Evolutionary conservation across 768 basidiomycete genomes (phyloP).

Genomic region (Lentinula guzmanii): DNA sequence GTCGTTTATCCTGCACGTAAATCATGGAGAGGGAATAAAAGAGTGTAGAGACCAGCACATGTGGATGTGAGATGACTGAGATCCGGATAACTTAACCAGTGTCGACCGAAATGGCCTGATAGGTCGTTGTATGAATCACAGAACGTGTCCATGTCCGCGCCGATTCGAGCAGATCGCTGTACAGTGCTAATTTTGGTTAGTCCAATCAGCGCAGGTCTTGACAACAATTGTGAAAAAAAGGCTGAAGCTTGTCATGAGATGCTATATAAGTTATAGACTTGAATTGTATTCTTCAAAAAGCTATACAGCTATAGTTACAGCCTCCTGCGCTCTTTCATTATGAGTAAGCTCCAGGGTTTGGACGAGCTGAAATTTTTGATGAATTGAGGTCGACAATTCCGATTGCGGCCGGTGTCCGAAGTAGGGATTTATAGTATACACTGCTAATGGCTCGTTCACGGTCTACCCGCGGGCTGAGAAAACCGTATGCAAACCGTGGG

Average conservation of each 20-base stretch:
- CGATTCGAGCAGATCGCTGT: slow-evolving; percentile 1
- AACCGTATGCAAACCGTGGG: too few species aligned
- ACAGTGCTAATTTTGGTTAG: background rate
- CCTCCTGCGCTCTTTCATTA: too few species aligned
- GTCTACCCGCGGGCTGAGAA: too few species aligned
- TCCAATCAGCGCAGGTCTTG: background rate
- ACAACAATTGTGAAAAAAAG: background rate
- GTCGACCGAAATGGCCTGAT: background rate
- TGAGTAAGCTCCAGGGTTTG: too few species aligned
- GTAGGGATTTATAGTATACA: background rate
- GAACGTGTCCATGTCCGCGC: background rate
- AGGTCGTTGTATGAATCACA: background rate
- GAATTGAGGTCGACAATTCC: too few species aligned
- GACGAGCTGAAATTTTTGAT: too few species aligned
- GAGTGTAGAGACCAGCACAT: background rate
- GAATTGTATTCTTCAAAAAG: too few species aligned
- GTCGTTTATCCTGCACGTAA: slow-evolving; percentile 29
- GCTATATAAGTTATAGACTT: too few species aligned
- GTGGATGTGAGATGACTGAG: background rate
- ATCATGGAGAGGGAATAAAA: slow-evolving; percentile 14
- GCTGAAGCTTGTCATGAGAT: background rate
- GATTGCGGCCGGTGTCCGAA: too few species aligned
- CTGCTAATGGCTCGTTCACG: too few species aligned
- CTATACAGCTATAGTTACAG: too few species aligned
- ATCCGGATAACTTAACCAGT: background rate